phyloP scores from a whole-genome alignment of 2,329 filamentous ascomycete genomes.

The Aspergillus brunneoviolaceus region DNA sequence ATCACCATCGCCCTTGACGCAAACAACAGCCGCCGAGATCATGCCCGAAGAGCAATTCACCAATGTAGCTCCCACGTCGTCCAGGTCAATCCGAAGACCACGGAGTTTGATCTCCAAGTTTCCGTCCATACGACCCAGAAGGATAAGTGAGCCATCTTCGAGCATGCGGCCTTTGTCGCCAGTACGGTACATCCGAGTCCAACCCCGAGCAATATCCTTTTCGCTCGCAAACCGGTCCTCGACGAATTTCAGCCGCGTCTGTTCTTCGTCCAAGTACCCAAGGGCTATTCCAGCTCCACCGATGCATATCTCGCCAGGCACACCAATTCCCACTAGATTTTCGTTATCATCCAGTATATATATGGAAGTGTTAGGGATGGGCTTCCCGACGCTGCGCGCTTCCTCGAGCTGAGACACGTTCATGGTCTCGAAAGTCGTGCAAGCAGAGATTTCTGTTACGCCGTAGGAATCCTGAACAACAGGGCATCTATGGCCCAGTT shows the following conservation, averaged over 20 bases:
- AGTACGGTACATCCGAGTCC: slow-evolving; percentile 26
- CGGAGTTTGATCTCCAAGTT: slow-evolving; percentile 26
- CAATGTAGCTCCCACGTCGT: slow-evolving; percentile 40
- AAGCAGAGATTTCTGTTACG: neutral
- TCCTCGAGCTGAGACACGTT: neutral
- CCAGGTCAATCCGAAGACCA: slow-evolving; percentile 44
- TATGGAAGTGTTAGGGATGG: slow-evolving; percentile 1
- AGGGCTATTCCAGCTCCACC: slow-evolving; percentile 8
- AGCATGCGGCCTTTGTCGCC: slow-evolving; percentile 28
- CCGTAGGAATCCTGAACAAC: neutral
- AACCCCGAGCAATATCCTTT: slow-evolving; percentile 14
- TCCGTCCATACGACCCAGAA: slow-evolving; percentile 24
- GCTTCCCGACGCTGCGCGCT: neutral
- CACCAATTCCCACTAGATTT: neutral
- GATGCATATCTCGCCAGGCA: slow-evolving; percentile 10
- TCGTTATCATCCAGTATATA: slow-evolving; percentile 2
- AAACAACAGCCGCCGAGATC: slow-evolving; percentile 1
- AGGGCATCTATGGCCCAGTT: neutral
- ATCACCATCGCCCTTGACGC: neutral
- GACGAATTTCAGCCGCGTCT: slow-evolving; percentile 8
- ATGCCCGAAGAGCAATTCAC: neutral
- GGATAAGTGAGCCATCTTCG: slow-evolving; percentile 25
- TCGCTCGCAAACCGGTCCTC: neutral
- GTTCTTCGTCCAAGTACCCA: slow-evolving; percentile 4
- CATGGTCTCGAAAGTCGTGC: slow-evolving; percentile 2